Conservation (phyloP, 2,329 filamentous ascomycete genomes). For the Lasiodiplodia citricola region DNA sequence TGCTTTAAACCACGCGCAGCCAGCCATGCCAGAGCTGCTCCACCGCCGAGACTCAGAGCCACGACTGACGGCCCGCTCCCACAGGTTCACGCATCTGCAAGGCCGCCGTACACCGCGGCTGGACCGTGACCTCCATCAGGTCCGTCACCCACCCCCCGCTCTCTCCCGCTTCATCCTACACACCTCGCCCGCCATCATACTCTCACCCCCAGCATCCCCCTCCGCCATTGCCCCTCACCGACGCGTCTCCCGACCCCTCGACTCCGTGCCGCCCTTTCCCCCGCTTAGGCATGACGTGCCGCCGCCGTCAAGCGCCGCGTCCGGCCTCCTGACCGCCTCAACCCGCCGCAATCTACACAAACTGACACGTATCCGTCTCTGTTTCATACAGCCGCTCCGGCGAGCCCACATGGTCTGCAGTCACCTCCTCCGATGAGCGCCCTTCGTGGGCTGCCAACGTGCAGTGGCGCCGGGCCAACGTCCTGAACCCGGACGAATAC, state of each 20-base stretch:
- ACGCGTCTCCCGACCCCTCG: constrained; percentile 26
- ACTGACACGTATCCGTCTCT: constrained; percentile 10
- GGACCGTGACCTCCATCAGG: constrained; percentile 94
- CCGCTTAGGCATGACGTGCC: constrained; percentile 19
- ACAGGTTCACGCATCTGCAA: constrained; percentile 83
- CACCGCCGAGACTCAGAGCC: not conserved
- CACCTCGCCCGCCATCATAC: not conserved
- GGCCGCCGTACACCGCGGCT: constrained; percentile 81
- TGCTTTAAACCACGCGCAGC: constrained; percentile 20
- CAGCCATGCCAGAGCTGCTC: constrained; percentile 14
- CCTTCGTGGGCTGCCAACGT: constrained; percentile 84
- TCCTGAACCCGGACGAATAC: constrained; percentile 83
- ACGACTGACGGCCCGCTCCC: not conserved
- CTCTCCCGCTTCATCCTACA: constrained; percentile 18
- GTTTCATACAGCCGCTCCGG: constrained; percentile 74
- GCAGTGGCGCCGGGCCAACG: constrained; percentile 85
- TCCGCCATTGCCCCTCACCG: constrained; percentile 30
- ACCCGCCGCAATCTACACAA: constrained; percentile 4
- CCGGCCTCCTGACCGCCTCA: constrained; percentile 21
- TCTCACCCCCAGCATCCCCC: constrained; percentile 13
- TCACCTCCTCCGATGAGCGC: constrained; percentile 72
- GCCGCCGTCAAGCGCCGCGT: constrained; percentile 18
- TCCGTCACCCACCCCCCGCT: constrained; percentile 47
- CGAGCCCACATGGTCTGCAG: constrained; percentile 80
- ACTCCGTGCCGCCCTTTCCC: constrained; percentile 9